These are phyloP conservation scores for Ambrosia artemisiifolia DNA, from an alignment of 129 eudicot species.

Conservation along the genomic window DNA sequence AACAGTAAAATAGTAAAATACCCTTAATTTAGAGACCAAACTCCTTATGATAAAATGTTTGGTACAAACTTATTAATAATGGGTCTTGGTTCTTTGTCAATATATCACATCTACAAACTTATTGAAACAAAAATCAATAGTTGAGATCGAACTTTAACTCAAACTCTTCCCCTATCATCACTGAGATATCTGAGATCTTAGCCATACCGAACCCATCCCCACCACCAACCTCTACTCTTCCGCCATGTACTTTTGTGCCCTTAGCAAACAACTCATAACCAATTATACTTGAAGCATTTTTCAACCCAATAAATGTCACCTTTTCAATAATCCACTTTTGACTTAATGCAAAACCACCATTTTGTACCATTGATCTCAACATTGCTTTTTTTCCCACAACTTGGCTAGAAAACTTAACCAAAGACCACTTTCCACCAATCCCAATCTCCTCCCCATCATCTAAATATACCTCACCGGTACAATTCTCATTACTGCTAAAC, in stretches of 20 bases:
- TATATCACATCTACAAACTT: no score
- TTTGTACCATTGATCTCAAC: slow-evolving; percentile 50
- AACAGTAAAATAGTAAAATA: no score
- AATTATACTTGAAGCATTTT: slow-evolving; percentile 13
- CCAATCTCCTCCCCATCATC: slow-evolving; percentile 70
- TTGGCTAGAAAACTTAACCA: slow-evolving; percentile 38
- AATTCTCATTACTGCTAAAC: slow-evolving; percentile 36
- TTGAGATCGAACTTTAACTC: slow-evolving; percentile 23
- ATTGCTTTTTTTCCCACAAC: slow-evolving; percentile 14
- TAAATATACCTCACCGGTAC: slow-evolving; percentile 72
- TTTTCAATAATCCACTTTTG: slow-evolving; percentile 56
- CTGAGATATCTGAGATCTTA: slow-evolving; percentile 38
- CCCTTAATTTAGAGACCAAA: no score
- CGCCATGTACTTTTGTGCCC: neutral
- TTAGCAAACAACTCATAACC: slow-evolving; percentile 1
- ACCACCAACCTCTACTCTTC: slow-evolving; percentile 14
- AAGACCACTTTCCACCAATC: slow-evolving; percentile 54
- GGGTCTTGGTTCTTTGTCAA: no score
- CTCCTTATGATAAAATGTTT: no score
- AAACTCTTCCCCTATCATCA: slow-evolving; percentile 56
- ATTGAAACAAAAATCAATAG: neutral
- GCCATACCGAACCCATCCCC: slow-evolving; percentile 34
- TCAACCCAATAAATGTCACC: slow-evolving; percentile 64
- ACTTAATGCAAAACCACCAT: slow-evolving; percentile 48
- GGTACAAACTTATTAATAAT: no score